Base-by-base conservation (phyloP, 2,329 filamentous ascomycete genomes). In the Tolypocladium endophyticum region DNA sequence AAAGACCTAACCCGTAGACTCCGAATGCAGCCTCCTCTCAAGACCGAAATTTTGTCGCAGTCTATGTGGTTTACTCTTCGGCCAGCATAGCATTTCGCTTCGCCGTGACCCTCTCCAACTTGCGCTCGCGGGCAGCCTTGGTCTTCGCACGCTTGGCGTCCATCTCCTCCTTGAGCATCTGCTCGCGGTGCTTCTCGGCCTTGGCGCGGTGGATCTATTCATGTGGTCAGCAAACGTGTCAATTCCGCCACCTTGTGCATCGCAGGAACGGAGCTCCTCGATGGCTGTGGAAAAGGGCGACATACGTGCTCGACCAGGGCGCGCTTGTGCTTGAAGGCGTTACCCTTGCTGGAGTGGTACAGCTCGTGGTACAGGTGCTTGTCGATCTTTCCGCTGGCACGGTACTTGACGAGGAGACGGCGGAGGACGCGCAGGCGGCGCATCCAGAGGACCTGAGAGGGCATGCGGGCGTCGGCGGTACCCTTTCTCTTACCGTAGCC, bases 261-360 rank as follows among this genome's bases (percentile, higher is more conserved):
- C 23, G 14, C 4, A 30, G 16, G 23, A 25, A 25, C 30, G n/a
- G 36, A 3, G 23, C 16, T 39, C 54, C 16, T 39, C 25, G 36
- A n/a, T 20, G 18, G 50, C 50, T 36, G 59, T 36, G 60, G 63
- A 61, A 60, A 59, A 73, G 36, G 58, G 58, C 56, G 2, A 91
- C 94, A 76, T 95, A 99, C 94, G 85, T 99, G 94, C 87, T 99
- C 94, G 78, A 99, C 92, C 74, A 99, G 88, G 76, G 92, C 94
- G 82, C 94, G 89, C 92, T 97, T 99, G 91, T 99, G 94, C 92
- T 99, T 99, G 90, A 99, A 99, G 79, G 94, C 93, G 89, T 99
- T 99, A 95, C 94, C 95, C 92, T 99, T 99, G 88, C 90, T 94
- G 78, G 96, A 85, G 82, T 97, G 94, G 87, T 99, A 99, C 71